Percentiles rank a stretch among this genome's conserved stretches.
phyloP scores from a whole-genome alignment of 495 filamentous ascomycete species.

The Xylaria castorea region DNA sequence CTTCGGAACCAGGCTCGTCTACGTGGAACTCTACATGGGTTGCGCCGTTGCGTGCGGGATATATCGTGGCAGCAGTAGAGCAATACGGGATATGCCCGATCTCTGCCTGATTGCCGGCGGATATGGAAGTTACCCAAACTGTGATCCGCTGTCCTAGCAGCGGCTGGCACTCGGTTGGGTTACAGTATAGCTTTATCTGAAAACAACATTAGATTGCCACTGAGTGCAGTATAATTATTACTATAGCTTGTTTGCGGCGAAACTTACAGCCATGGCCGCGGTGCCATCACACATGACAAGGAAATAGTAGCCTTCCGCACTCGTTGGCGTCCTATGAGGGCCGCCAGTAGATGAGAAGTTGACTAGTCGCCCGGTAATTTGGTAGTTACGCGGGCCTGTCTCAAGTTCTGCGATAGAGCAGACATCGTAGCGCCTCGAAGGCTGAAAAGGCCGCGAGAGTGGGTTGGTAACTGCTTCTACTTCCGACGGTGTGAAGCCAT shows the following conservation, averaged over 20 bases:
- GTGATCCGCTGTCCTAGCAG: conserved; percentile 51
- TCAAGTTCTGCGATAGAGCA: conserved; percentile 57
- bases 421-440: conserved; percentile 59
- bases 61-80: conserved; percentile 51
- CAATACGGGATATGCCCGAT: conserved; percentile 38
- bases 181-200: conserved; percentile 54
- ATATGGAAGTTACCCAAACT: conserved; percentile 50
- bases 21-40: conserved; percentile 61
- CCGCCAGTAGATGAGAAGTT: conserved; percentile 60
- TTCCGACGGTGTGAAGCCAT: conserved; percentile 61
- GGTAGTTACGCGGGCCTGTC: conserved; percentile 58
- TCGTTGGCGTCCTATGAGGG: conserved; percentile 33
- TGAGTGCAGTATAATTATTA: not conserved
- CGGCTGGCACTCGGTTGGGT: conserved; percentile 41
- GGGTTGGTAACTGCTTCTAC: conserved; percentile 49
- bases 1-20: conserved; percentile 43
- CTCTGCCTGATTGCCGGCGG: conserved; percentile 39
- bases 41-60: conserved; percentile 57
- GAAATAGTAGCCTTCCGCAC: conserved; percentile 55
- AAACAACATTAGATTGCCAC: not conserved
- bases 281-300: conserved; percentile 65
- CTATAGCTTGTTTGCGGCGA: not conserved
- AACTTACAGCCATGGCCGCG: conserved; percentile 60
- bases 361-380: conserved; percentile 64
- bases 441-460: conserved; percentile 57